Evolutionary conservation across 2,329 filamentous ascomycete species (phyloP).

Genomic region (Colletotrichum plurivorum): DNA sequence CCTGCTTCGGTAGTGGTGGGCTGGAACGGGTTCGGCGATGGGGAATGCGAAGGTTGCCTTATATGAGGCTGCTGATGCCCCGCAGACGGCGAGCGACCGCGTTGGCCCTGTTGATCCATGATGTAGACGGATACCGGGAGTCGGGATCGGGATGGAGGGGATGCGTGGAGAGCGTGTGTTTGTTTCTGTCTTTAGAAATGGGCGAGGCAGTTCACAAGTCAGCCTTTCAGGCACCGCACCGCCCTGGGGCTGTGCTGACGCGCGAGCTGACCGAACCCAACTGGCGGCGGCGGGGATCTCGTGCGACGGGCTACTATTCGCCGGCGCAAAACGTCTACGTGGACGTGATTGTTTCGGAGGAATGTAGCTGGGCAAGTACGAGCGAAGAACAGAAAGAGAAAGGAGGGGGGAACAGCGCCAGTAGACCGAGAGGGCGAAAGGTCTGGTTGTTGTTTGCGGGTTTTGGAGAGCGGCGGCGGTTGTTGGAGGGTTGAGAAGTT

Average conservation of each 20-base stretch:
- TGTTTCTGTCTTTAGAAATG: slow-evolving; percentile 54
- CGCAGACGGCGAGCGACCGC: slow-evolving; percentile 74
- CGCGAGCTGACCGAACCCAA: slow-evolving; percentile 45
- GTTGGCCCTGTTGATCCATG: slow-evolving; percentile 60
- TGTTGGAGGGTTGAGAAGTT: slow-evolving; percentile 21
- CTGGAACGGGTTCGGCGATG: slow-evolving; percentile 71
- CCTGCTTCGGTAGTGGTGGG: slow-evolving; percentile 56
- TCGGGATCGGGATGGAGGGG: slow-evolving; percentile 40
- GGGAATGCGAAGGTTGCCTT: slow-evolving; percentile 75
- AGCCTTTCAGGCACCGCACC: slow-evolving; percentile 59
- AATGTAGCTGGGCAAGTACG: slow-evolving; percentile 7
- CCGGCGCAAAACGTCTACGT: slow-evolving; percentile 30
- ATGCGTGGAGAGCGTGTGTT: slow-evolving; percentile 21
- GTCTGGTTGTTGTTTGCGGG: slow-evolving; percentile 18
- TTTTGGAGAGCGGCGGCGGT: slow-evolving; percentile 15
- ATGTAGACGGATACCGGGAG: slow-evolving; percentile 40
- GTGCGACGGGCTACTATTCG: slow-evolving; percentile 34
- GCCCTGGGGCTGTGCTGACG: slow-evolving; percentile 59
- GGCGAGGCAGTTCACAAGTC: slow-evolving; percentile 62
- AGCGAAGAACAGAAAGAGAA: not conserved
- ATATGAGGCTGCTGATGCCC: slow-evolving; percentile 73
- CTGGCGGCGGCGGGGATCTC: slow-evolving; percentile 36
- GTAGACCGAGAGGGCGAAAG: slow-evolving; percentile 5
- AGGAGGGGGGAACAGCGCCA: not conserved
- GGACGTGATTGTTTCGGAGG: slow-evolving; percentile 20